Evolutionary conservation across 306 rosid genomes (phyloP), one percentile per base, ranked within the genome.

Genomic region (Abrus pulchellus): DNA sequence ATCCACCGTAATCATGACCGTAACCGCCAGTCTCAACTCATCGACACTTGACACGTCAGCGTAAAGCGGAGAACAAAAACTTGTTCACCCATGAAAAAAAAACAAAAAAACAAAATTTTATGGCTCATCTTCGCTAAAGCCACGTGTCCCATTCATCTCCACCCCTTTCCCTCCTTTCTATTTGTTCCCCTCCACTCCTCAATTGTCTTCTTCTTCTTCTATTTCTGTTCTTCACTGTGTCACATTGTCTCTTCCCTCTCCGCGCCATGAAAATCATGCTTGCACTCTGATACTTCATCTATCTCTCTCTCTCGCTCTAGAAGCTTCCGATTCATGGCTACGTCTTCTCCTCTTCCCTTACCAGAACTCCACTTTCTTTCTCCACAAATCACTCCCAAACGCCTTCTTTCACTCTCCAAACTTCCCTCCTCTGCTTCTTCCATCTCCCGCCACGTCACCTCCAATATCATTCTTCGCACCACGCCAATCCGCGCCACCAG

Each of bases 351-450:
- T 47, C 72, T 92, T 8, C 83, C 80, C 5, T 4, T 95, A 7
- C 87, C 94, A 9, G 89, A 89, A 32, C 89, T 93, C 32, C 70
- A 81, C 41, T 90, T 94, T 43, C 83, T 92, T 59, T 82, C 90
- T 30, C 97, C 92, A 2, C 89, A 67, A 57, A 30, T 74, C 48
- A 53, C 88, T 41, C 76, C 69, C 41, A 86, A 80, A 68, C 91
- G 85, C 13, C 87, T 83, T 11, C 20, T 94, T 1, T 81, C 86
- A 74, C 63, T 82, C 68, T 71, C 88, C 14, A 76, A 85, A 56
- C 29, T 11, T 40, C 78, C 68, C 44, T 78, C 70, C 34, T 56
- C 84, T 0, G 20, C 67, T 14, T 49, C 27, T 5, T 75, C 86
- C 54, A 13, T 68, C n/a, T 78, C 65, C 14, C 85, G 83, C 14